These are phyloP conservation scores for Thraustochytrium sp. DNA, from an alignment of 352 stramenopile genomes.

Conservation along the genomic window DNA sequence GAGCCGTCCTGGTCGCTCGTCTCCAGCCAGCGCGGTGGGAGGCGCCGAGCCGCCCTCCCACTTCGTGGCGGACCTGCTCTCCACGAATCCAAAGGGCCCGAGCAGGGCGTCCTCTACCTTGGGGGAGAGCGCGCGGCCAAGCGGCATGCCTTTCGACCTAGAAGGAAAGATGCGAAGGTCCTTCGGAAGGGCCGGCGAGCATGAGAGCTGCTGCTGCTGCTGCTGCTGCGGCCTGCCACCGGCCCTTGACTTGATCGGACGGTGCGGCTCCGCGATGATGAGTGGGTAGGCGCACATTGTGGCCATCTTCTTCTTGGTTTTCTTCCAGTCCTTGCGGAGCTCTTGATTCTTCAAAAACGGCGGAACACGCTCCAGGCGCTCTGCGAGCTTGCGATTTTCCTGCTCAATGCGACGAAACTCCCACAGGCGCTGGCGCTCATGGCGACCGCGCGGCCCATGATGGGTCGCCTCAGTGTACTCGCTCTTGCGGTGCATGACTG, in stretches of 20 bases:
- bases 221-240: no score
- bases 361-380: not conserved
- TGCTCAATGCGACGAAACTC: conserved; percentile 17
- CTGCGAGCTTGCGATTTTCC: conserved; percentile 5
- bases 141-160: not conserved
- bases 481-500: conserved; percentile 12
- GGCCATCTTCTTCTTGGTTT: conserved; percentile 32
- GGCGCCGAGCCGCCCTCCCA: not conserved
- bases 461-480: not conserved
- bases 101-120: not conserved
- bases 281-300: conserved; percentile 37
- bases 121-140: not conserved
- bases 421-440: not conserved
- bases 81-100: not conserved
- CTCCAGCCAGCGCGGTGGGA: not conserved
- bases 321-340: conserved; percentile 12
- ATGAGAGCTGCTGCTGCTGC: not conserved
- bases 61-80: not conserved
- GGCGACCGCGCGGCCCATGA: not conserved
- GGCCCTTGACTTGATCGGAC: no score
- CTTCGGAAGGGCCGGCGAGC: not conserved
- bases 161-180: conserved; percentile 17
- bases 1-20: not conserved
- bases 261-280: not conserved
- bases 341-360: not conserved